Evolutionary conservation across 2,329 filamentous ascomycete species (phyloP).

Genomic region (Furcasterigmium furcatum): DNA sequence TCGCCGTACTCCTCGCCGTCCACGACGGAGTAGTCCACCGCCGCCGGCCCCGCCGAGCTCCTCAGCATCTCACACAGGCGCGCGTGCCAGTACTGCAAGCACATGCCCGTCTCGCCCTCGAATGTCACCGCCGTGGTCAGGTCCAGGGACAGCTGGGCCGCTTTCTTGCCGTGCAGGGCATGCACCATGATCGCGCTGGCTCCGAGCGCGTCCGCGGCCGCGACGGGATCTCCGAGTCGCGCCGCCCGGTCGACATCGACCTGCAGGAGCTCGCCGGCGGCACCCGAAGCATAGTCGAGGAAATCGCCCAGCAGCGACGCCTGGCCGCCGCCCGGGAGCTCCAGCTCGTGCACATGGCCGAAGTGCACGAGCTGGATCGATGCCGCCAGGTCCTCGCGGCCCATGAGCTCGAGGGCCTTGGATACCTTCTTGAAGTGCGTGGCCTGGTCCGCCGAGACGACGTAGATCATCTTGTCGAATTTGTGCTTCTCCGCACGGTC

Average conservation of each 20-base stretch:
- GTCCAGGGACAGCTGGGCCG: slow-evolving; percentile 68
- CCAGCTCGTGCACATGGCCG: slow-evolving; percentile 29
- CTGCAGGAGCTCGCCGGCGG: neutral
- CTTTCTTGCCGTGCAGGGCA: slow-evolving; percentile 92
- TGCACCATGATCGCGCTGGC: slow-evolving; percentile 97
- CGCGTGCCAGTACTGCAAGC: slow-evolving; percentile 79
- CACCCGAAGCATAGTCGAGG: slow-evolving; percentile 65
- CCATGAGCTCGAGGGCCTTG: slow-evolving; percentile 73
- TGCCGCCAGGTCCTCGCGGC: slow-evolving; percentile 61
- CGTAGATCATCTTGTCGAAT: slow-evolving; percentile 70
- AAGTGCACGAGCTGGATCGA: slow-evolving; percentile 76
- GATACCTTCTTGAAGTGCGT: slow-evolving; percentile 72
- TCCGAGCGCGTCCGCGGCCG: slow-evolving; percentile 81
- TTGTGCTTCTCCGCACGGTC: slow-evolving; percentile 52
- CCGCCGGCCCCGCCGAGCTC: slow-evolving; percentile 47
- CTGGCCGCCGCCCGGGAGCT: neutral
- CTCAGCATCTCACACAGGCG: slow-evolving; percentile 65
- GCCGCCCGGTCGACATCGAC: neutral
- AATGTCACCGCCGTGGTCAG: slow-evolving; percentile 46
- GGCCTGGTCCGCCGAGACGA: slow-evolving; percentile 70
- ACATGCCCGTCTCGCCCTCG: slow-evolving; percentile 81
- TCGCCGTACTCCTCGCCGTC: slow-evolving; percentile 70
- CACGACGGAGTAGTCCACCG: slow-evolving; percentile 67
- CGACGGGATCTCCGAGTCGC: slow-evolving; percentile 63
- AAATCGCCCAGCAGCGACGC: slow-evolving; percentile 38